phyloP scores from a whole-genome alignment of 2,329 filamentous ascomycete genomes.

The Diplocarpon rosae region DNA sequence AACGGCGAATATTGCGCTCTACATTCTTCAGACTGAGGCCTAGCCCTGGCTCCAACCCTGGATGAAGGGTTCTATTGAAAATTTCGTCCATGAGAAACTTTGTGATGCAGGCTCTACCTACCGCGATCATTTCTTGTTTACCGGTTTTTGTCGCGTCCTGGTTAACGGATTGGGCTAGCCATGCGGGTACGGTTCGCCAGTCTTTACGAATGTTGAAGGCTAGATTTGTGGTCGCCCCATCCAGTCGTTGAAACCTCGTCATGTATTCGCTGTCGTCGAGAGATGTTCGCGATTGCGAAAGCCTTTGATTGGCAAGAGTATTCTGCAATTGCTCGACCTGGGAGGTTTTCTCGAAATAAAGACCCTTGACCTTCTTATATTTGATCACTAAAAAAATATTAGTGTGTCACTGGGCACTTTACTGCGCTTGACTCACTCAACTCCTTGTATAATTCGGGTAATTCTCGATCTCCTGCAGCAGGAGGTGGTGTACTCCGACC shows the following conservation, averaged over 20 bases:
- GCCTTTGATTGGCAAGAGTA: constrained; percentile 88
- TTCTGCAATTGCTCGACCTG: constrained; percentile 95
- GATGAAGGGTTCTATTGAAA: constrained; percentile 88
- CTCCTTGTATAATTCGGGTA: constrained; percentile 32
- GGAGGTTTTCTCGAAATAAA: constrained; percentile 86
- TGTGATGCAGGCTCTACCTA: constrained; percentile 79
- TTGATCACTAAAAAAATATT: constrained; percentile 56
- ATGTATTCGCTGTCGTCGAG: constrained; percentile 93
- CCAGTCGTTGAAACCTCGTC: constrained; percentile 78
- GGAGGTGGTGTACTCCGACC: constrained; percentile 37
- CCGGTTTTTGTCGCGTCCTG: constrained; percentile 75
- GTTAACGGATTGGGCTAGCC: constrained; percentile 73
- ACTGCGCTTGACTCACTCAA: constrained; percentile 27
- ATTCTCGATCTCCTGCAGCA: constrained; percentile 21
- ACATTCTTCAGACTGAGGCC: constrained; percentile 75
- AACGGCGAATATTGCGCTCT: constrained; percentile 75
- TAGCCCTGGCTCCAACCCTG: constrained; percentile 64
- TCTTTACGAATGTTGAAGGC: constrained; percentile 94
- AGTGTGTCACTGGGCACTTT: background rate
- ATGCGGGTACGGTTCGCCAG: constrained; percentile 72
- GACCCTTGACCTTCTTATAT: constrained; percentile 95
- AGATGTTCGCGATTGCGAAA: constrained; percentile 87
- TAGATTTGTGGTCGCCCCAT: constrained; percentile 88
- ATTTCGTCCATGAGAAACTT: constrained; percentile 86
- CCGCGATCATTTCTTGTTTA: constrained; percentile 95